Conservation (phyloP, 306 rosid genomes). For the Parietaria judaica region DNA sequence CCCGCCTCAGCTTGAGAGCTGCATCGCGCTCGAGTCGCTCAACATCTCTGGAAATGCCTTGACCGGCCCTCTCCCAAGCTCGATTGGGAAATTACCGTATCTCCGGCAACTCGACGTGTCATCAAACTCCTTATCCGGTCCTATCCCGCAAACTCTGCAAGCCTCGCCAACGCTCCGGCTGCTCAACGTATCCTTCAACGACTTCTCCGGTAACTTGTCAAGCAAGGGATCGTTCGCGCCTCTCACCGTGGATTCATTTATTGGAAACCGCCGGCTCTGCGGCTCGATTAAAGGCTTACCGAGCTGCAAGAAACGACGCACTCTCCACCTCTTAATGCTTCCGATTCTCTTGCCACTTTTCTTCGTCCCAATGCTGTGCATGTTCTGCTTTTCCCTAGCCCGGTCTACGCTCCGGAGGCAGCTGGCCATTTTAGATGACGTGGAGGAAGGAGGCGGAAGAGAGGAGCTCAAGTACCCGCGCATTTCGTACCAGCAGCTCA, state of each 20-base stretch:
- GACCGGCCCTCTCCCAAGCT: slow-evolving; percentile 55
- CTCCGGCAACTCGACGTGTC: slow-evolving; percentile 61
- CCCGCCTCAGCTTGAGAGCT: slow-evolving; percentile 74
- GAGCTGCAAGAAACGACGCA: slow-evolving; percentile 40
- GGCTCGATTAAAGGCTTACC: slow-evolving; percentile 60
- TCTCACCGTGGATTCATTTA: slow-evolving; percentile 51
- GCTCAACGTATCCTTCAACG: slow-evolving; percentile 78
- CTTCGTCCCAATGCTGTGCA: slow-evolving; percentile 43
- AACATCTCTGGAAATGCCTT: slow-evolving; percentile 63
- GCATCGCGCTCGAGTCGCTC: slow-evolving; percentile 72
- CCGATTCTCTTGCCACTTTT: slow-evolving; percentile 43
- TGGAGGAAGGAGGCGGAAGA: slow-evolving; percentile 24
- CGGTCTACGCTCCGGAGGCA: slow-evolving; percentile 30
- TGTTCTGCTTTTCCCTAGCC: slow-evolving; percentile 29
- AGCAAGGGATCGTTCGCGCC: slow-evolving; percentile 55
- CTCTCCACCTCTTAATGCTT: slow-evolving; percentile 35
- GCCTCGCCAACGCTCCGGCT: slow-evolving; percentile 52
- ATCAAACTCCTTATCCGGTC: slow-evolving; percentile 52
- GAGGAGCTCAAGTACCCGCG: slow-evolving; percentile 59
- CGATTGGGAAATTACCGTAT: slow-evolving; percentile 66
- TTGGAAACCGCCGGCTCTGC: slow-evolving; percentile 55
- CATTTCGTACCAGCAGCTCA: slow-evolving; percentile 62
- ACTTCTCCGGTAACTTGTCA: slow-evolving; percentile 55
- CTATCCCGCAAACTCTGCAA: slow-evolving; percentile 51
- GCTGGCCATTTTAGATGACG: slow-evolving; percentile 19